Conservation (phyloP, 805 yeast genomes). For the Candida peoriensis region DNA sequence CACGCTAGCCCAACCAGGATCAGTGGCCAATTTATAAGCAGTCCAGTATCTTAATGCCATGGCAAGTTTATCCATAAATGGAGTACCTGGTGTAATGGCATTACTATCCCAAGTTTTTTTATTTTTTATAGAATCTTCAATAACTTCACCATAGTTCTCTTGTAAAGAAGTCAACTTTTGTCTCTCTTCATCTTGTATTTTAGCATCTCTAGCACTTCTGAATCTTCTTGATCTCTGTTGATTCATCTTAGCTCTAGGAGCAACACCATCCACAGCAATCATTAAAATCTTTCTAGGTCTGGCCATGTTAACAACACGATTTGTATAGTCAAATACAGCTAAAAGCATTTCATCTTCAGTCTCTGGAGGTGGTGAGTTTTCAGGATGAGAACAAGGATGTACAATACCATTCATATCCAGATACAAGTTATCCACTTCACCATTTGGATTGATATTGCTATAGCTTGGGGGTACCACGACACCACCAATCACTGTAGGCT, state of each 20-base stretch:
- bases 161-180: conserved; percentile 36
- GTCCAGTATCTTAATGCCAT: conserved; percentile 79
- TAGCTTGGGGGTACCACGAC: conserved; percentile 61
- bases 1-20: conserved; percentile 77
- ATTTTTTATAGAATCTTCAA: conserved; percentile 69
- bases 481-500: conserved; percentile 52
- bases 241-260: conserved; percentile 97
- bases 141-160: conserved; percentile 47
- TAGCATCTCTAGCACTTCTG: conserved; percentile 87
- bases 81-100: conserved; percentile 96
- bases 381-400: conserved; percentile 99
- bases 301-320: conserved; percentile 87
- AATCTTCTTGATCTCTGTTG: conserved; percentile 94
- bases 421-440: conserved; percentile 90
- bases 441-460: conserved; percentile 82
- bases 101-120: conserved; percentile 91
- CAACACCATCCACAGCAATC: conserved; percentile 99
- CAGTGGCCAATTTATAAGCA: conserved; percentile 81
- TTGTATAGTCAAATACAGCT: conserved; percentile 89
- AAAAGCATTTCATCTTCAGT: conserved; percentile 96
- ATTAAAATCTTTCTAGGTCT: conserved; percentile 87
- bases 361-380: conserved; percentile 90
- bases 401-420: conserved; percentile 99
- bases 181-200: conserved; percentile 67
- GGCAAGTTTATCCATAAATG: conserved; percentile 88